Evolutionary conservation across 139 green algal genomes (phyloP).

Genomic region (Chlorella vulgaris): DNA sequence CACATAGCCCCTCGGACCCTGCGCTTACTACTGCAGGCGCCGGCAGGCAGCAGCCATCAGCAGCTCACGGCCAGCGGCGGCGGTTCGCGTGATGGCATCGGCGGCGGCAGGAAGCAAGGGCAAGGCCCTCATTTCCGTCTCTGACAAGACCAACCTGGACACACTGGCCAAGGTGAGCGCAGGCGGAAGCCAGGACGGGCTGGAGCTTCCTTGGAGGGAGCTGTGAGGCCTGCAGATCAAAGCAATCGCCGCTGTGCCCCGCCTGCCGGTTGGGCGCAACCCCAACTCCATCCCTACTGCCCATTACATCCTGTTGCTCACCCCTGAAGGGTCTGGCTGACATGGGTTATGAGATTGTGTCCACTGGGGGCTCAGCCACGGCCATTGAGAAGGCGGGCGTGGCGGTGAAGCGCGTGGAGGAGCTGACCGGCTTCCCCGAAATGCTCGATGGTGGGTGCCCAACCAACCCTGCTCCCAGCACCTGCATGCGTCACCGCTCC

Average conservation of each 20-base stretch:
- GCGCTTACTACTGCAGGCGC: no score
- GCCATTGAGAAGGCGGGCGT: slow-evolving; percentile 83
- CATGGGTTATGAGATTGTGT: slow-evolving; percentile 92
- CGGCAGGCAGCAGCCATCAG: slow-evolving; percentile 29
- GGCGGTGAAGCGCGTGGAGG: slow-evolving; percentile 85
- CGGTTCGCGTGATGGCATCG: slow-evolving; percentile 20
- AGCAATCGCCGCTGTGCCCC: background rate
- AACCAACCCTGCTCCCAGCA: background rate
- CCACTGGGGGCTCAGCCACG: slow-evolving; percentile 91
- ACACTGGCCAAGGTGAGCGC: slow-evolving; percentile 77
- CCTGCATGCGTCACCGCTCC: no score
- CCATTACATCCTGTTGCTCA: background rate
- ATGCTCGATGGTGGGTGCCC: slow-evolving; percentile 90
- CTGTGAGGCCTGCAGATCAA: background rate
- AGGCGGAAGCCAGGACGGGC: background rate
- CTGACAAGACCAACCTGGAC: slow-evolving; percentile 88
- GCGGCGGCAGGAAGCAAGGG: slow-evolving; percentile 34
- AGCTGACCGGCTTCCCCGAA: slow-evolving; percentile 97
- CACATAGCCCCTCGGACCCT: no score
- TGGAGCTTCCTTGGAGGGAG: background rate
- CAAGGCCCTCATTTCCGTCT: slow-evolving; percentile 90
- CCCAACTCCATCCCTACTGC: background rate
- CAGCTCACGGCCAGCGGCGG: background rate
- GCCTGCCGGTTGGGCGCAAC: background rate
- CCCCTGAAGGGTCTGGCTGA: slow-evolving; percentile 72